Evolutionary conservation across 345 rosid species (phyloP).

Genomic region (Gossypioides kirkii): DNA sequence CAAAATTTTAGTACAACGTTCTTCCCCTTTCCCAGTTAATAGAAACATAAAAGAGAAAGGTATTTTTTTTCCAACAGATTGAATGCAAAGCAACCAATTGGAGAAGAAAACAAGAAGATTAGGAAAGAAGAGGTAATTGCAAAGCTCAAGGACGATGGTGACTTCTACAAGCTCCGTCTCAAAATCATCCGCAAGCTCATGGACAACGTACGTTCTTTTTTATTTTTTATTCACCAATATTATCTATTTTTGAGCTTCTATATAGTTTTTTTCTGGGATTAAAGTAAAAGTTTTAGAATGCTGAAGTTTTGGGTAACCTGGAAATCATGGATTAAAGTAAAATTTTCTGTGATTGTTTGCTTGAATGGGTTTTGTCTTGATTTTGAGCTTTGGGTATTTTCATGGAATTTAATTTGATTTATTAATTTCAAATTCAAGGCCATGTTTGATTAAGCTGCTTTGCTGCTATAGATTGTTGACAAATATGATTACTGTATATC

Average conservation of each 20-base stretch:
- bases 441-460: background rate
- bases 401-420: background rate
- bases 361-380: background rate
- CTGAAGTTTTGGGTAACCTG: conserved; percentile 2
- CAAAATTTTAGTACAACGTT: background rate
- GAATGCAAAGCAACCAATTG: conserved; percentile 3
- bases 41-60: background rate
- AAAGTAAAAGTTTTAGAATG: conserved; percentile 5
- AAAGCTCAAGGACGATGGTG: conserved; percentile 82
- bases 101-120: conserved; percentile 17
- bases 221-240: background rate
- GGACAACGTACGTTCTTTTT: conserved; percentile 42
- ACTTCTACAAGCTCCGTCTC: conserved; percentile 84
- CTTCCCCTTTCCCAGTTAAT: background rate
- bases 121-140: conserved; percentile 67
- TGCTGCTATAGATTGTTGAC: background rate
- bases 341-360: background rate
- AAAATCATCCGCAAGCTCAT: conserved; percentile 80
- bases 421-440: background rate
- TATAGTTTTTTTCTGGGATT: background rate
- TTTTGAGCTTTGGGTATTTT: background rate
- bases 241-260: background rate
- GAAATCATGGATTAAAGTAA: background rate
- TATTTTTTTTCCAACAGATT: background rate
- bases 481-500: conserved; percentile 1